phyloP scores from a whole-genome alignment of 2,329 filamentous ascomycete species.

The Thelonectria blattea region DNA sequence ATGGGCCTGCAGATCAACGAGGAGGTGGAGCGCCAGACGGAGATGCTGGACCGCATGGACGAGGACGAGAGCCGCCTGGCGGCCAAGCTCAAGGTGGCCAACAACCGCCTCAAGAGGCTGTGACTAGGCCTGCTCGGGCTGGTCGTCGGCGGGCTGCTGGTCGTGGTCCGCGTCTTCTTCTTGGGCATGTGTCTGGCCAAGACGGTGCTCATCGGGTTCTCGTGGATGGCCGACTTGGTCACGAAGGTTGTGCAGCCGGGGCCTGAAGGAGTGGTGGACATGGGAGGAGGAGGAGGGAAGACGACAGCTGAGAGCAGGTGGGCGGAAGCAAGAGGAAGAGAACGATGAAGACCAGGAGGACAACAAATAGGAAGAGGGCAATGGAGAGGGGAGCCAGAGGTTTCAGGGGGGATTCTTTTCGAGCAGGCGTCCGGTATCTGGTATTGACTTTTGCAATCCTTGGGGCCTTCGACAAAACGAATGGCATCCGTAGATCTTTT shows the following conservation, averaged over 20 bases:
- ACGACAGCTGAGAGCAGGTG: too few species aligned
- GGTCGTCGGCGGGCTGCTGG: constrained; percentile 38
- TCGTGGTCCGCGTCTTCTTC: constrained; percentile 38
- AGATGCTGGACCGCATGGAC: constrained; percentile 71
- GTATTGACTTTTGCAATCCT: constrained; percentile 13
- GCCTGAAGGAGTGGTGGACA: background rate
- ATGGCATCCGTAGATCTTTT: constrained; percentile 5
- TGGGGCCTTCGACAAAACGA: constrained; percentile 12
- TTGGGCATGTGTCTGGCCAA: constrained; percentile 42
- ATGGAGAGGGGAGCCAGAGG: background rate
- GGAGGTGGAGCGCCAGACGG: constrained; percentile 74
- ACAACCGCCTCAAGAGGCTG: constrained; percentile 73
- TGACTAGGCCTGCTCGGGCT: constrained; percentile 45
- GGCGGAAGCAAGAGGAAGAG: too few species aligned
- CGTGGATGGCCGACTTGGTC: constrained; percentile 39
- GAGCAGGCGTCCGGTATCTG: constrained; percentile 10
- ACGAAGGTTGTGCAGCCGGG: constrained; percentile 35
- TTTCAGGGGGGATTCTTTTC: constrained; percentile 20
- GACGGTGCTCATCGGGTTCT: constrained; percentile 30
- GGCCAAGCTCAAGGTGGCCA: constrained; percentile 76
- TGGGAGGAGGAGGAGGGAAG: background rate
- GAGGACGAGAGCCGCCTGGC: constrained; percentile 69
- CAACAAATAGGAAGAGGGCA: too few species aligned
- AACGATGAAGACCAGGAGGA: too few species aligned
- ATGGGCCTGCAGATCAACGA: constrained; percentile 79